Evolutionary conservation across 1,139 yeast genomes (phyloP).

Genomic region (Suhomyces anneliseae): DNA sequence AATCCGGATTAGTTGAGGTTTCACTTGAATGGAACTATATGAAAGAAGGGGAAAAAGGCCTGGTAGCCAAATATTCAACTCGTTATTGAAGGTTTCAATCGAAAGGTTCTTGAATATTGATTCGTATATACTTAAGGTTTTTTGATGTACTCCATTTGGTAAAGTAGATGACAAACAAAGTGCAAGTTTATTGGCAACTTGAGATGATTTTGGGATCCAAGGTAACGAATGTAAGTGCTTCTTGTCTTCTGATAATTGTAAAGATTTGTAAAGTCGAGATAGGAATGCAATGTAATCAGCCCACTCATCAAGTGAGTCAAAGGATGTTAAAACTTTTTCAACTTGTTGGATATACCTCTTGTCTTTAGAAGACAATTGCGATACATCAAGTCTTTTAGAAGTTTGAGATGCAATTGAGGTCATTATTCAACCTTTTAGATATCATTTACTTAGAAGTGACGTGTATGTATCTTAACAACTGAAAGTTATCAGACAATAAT

Average conservation of each 20-base stretch:
- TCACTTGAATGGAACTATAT: conserved; percentile 84
- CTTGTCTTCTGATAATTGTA: conserved; percentile 38
- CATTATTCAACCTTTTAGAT: not conserved
- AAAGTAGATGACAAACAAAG: conserved; percentile 73
- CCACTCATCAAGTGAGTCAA: conserved; percentile 92
- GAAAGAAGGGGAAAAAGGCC: conserved; percentile 85
- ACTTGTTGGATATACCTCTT: conserved; percentile 65
- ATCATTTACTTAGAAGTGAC: not conserved
- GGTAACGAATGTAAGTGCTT: conserved; percentile 37
- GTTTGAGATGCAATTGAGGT: not conserved
- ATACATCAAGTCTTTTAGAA: conserved; percentile 1
- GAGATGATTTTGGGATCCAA: conserved; percentile 41
- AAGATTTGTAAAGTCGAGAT: conserved; percentile 71
- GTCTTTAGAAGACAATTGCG: conserved; percentile 51
- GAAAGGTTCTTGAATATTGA: conserved; percentile 66
- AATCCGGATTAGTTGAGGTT: conserved; percentile 67
- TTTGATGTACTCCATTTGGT: conserved; percentile 95
- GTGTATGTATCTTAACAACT: not conserved
- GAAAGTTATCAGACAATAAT: not conserved
- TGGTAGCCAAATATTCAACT: conserved; percentile 76
- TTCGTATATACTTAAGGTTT: conserved; percentile 75
- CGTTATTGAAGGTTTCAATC: conserved; percentile 47
- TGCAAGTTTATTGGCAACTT: conserved; percentile 51
- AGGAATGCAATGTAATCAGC: conserved; percentile 96
- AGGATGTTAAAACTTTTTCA: conserved; percentile 73